These are phyloP conservation scores for Colletotrichum filicis DNA, from an alignment of 2,329 filamentous ascomycete species.

Conservation along the genomic window DNA sequence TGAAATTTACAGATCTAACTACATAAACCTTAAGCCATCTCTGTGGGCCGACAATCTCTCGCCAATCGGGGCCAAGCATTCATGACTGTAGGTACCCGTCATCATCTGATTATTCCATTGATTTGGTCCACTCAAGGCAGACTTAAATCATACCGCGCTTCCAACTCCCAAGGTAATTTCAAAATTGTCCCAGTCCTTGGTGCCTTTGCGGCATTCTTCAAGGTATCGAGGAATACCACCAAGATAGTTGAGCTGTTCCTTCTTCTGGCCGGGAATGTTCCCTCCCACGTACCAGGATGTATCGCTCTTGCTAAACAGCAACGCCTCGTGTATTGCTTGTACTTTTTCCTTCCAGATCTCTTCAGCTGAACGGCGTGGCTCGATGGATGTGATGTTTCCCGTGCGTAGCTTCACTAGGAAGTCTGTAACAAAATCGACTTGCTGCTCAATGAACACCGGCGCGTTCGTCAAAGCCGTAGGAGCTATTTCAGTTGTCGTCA, in stretches of 20 bases:
- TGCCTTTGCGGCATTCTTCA: constrained; percentile 28
- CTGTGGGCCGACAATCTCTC: too few species aligned
- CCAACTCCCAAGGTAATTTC: background rate
- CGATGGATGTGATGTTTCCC: constrained; percentile 29
- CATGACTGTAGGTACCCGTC: too few species aligned
- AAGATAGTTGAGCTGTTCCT: constrained; percentile 37
- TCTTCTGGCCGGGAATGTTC: constrained; percentile 40
- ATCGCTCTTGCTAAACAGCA: constrained; percentile 34
- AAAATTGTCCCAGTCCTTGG: constrained; percentile 14
- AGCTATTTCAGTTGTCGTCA: constrained; percentile 6
- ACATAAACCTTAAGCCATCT: too few species aligned
- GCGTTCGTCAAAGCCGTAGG: constrained; percentile 38
- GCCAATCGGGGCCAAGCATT: too few species aligned
- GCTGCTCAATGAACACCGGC: constrained; percentile 32
- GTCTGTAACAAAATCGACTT: constrained; percentile 35
- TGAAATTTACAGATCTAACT: background rate
- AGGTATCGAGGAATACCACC: constrained; percentile 33
- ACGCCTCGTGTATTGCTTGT: constrained; percentile 32
- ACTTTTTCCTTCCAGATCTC: constrained; percentile 33
- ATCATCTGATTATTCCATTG: too few species aligned
- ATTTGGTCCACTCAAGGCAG: background rate
- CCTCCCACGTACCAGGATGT: constrained; percentile 39
- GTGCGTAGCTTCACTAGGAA: constrained; percentile 24
- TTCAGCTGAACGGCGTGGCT: constrained; percentile 30
- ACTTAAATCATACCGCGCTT: too few species aligned